Conservation (phyloP, 805 yeast species). For the Metschnikowia proteae region DNA sequence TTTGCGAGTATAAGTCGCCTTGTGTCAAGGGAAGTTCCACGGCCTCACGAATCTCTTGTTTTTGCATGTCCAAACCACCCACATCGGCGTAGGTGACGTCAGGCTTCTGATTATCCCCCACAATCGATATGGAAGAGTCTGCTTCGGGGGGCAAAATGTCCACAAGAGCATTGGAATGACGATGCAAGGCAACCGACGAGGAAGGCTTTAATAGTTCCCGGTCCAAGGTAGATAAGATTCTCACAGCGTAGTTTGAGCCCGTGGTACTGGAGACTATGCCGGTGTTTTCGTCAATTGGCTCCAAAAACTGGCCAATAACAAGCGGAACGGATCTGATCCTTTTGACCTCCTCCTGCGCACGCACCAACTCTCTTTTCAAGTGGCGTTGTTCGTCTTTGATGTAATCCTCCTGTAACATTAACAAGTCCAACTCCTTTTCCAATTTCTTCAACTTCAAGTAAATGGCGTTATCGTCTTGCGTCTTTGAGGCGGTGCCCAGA, state of each 20-base stretch:
- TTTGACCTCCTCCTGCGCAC: conserved; percentile 98
- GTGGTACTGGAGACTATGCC: conserved; percentile 98
- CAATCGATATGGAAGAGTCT: conserved; percentile 90
- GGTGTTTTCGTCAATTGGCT: conserved; percentile 93
- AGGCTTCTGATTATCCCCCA: conserved; percentile 90
- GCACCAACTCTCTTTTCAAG: conserved; percentile 84
- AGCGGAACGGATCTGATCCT: conserved; percentile 96
- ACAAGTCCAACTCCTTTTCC: conserved; percentile 83
- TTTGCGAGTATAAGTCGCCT: conserved; percentile 92
- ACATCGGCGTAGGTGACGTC: conserved; percentile 95
- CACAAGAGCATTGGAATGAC: conserved; percentile 96
- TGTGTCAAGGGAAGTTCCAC: conserved; percentile 95
- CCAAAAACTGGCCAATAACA: conserved; percentile 96
- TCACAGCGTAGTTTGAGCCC: conserved; percentile 94
- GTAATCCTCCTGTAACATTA: conserved; percentile 89
- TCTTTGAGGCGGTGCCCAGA: neutral
- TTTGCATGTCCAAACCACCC: conserved; percentile 98
- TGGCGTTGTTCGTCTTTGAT: conserved; percentile 98
- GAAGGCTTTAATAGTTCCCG: conserved; percentile 92
- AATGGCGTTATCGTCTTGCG: conserved; percentile 54
- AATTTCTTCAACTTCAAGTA: conserved; percentile 82
- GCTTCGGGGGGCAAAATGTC: conserved; percentile 99
- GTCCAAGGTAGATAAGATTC: conserved; percentile 90
- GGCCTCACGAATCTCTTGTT: conserved; percentile 97
- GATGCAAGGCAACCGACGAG: conserved; percentile 93